Evolutionary conservation across 441 rosid species (phyloP).

Genomic region (Hura crepitans): DNA sequence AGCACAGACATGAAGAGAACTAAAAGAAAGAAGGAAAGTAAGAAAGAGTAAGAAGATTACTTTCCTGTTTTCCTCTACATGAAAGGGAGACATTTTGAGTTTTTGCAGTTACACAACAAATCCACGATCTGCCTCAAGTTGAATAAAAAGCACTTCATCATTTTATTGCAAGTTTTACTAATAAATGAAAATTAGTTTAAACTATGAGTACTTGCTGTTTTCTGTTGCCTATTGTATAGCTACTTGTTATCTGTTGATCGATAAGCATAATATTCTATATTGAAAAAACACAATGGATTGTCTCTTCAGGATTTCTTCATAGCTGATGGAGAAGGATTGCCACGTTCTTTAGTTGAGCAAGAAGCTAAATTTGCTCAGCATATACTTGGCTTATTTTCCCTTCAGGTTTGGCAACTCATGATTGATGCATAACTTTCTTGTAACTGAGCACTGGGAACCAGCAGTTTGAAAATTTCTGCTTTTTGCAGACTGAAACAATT

Average conservation of each 20-base stretch:
- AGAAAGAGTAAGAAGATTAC: neutral
- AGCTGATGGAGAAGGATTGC: constrained; percentile 96
- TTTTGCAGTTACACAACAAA: neutral
- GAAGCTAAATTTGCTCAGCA: constrained; percentile 76
- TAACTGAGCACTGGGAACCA: constrained; percentile 1
- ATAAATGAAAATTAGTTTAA: neutral
- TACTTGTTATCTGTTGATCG: neutral
- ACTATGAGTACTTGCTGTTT: neutral
- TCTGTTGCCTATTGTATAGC: neutral
- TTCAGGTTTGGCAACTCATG: constrained; percentile 49
- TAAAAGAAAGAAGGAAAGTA: neutral
- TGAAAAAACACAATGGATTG: neutral
- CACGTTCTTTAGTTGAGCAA: constrained; percentile 73
- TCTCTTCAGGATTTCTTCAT: constrained; percentile 75
- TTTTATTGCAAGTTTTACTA: neutral
- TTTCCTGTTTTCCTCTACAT: neutral
- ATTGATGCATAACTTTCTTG: constrained; percentile 8
- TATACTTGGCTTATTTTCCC: constrained; percentile 67
- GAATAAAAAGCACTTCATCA: too few relatives aligned
- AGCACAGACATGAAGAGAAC: neutral
- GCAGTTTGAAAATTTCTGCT: constrained; percentile 19
- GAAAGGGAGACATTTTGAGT: neutral
- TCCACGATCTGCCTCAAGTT: too few relatives aligned
- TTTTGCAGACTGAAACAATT: constrained; percentile 68
- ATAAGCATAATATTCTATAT: neutral